Conservation (phyloP, 163 green algal genomes). For the Volvox carteri region DNA sequence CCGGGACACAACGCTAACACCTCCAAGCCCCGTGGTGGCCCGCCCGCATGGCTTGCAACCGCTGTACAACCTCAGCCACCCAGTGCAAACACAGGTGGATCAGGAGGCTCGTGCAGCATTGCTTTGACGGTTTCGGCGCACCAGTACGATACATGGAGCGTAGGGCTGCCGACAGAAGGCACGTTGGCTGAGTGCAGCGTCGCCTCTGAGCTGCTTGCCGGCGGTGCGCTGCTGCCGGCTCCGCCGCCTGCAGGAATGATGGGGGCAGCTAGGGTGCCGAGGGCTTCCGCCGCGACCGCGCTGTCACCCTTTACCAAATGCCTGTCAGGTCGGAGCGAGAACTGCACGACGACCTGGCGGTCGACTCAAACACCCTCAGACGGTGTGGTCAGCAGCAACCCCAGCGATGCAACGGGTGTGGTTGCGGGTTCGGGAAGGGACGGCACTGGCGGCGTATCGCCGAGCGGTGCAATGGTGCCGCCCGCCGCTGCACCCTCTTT, state of each 20-base stretch:
- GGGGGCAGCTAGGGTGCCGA: neutral
- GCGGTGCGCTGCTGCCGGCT: neutral
- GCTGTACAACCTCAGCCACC: too few species aligned
- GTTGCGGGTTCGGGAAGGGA: too few species aligned
- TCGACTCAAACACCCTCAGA: too few species aligned
- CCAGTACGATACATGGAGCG: neutral
- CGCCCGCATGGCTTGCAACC: too few species aligned
- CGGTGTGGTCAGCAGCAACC: too few species aligned
- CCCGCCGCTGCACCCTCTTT: neutral
- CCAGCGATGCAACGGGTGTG: too few species aligned
- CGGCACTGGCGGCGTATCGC: too few species aligned
- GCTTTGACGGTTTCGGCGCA: neutral
- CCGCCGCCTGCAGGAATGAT: neutral
- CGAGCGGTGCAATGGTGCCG: too few species aligned
- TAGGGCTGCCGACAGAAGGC: neutral
- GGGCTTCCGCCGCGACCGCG: neutral
- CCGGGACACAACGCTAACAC: too few species aligned
- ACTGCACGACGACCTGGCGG: neutral
- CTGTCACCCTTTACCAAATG: conserved; percentile 32
- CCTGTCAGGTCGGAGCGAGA: conserved; percentile 3
- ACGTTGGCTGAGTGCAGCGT: neutral
- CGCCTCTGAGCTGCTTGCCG: neutral
- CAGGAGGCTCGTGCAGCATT: neutral
- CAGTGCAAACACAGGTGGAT: too few species aligned
- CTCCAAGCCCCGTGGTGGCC: too few species aligned